Conservation (phyloP, 2,329 filamentous ascomycete genomes). For the Paecilomyces formosus region DNA sequence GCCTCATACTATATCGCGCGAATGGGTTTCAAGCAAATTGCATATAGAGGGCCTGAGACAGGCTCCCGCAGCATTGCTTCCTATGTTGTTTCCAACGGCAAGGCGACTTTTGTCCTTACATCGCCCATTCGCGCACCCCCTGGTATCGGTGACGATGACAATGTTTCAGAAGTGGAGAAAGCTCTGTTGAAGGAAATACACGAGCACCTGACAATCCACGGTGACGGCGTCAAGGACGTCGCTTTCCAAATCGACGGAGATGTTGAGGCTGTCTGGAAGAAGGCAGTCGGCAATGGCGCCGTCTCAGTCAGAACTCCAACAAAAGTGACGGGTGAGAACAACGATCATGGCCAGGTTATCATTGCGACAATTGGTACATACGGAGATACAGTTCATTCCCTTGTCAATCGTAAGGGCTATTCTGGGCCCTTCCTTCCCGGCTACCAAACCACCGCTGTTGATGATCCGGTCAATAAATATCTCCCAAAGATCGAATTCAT, state of each 20-base stretch:
- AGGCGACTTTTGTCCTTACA: conserved; percentile 74
- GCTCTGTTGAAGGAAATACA: conserved; percentile 63
- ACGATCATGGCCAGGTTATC: conserved; percentile 53
- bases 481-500: conserved; percentile 61
- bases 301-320: conserved; percentile 55
- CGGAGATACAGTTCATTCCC: conserved; percentile 82
- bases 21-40: conserved; percentile 72
- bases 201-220: conserved; percentile 71
- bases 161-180: conserved; percentile 54
- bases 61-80: conserved; percentile 71
- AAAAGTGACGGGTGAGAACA: conserved; percentile 42
- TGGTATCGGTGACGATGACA: conserved; percentile 47
- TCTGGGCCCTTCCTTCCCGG: conserved; percentile 69
- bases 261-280: conserved; percentile 64
- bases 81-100: conserved; percentile 70
- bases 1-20: conserved; percentile 76
- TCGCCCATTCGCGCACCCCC: conserved; percentile 60
- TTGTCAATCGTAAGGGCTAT: conserved; percentile 65
- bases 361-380: conserved; percentile 76
- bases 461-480: conserved; percentile 35
- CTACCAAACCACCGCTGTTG: conserved; percentile 48
- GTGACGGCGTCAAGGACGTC: conserved; percentile 87
- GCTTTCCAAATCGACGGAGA: conserved; percentile 75
- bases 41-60: conserved; percentile 79
- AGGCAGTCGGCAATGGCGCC: conserved; percentile 63